A percentile compares a stretch with the other conserved stretches of the same genome.
Evolutionary conservation across 192 early-diverging fungal genomes (phyloP).

Genomic region (Backusella tarrabulga): DNA sequence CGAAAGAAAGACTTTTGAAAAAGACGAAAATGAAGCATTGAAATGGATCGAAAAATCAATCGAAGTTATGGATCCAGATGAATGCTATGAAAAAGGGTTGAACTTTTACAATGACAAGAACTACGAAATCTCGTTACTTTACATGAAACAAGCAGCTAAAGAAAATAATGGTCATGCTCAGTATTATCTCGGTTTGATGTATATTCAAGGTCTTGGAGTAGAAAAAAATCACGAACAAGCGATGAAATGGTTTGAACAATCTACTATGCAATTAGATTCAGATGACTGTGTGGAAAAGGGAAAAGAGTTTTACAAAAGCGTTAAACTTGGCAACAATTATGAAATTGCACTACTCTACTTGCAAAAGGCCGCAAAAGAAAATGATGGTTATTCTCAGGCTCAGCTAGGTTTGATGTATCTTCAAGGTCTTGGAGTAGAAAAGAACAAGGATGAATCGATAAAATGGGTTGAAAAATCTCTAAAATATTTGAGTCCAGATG

Average conservation of each 20-base stretch:
- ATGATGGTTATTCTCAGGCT: no score
- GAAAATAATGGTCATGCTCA: neutral
- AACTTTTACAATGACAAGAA: neutral
- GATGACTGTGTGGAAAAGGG: no score
- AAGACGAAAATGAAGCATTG: neutral
- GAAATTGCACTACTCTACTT: no score
- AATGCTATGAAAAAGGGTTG: neutral
- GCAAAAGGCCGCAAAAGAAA: no score
- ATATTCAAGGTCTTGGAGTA: neutral
- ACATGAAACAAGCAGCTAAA: neutral
- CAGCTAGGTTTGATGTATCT: no score
- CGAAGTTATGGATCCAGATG: neutral
- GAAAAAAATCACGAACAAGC: neutral
- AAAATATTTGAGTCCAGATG: neutral
- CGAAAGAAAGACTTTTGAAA: neutral
- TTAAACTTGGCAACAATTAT: no score
- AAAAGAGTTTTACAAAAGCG: no score
- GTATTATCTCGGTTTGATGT: neutral
- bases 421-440: neutral
- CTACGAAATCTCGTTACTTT: neutral
- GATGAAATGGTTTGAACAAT: neutral
- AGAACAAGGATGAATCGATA: neutral
- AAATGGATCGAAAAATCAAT: neutral
- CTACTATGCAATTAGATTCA: no score
- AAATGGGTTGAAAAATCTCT: neutral